A percentile compares a stretch with the other conserved stretches of the same genome.
These are phyloP conservation scores for Parachlorella kessleri DNA, from an alignment of 139 green algal genomes.

Conservation along the genomic window DNA sequence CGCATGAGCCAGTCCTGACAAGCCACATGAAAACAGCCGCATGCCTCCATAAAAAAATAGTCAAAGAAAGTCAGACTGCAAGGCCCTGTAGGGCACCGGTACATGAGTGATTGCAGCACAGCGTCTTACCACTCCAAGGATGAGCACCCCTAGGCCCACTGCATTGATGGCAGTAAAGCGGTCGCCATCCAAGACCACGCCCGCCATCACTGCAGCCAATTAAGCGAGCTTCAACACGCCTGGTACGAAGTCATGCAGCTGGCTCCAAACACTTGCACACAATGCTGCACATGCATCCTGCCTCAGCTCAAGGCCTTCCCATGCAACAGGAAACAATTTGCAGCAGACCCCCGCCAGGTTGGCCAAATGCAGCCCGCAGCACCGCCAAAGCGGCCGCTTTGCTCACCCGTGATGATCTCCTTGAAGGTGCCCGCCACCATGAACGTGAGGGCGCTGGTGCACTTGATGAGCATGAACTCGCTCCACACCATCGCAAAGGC, in stretches of 20 bases:
- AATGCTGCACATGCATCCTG: not conserved
- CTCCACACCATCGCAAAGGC: slow-evolving; percentile 88
- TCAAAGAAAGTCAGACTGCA: too few species aligned
- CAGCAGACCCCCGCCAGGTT: not conserved
- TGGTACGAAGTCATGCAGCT: not conserved
- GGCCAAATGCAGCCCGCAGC: not conserved
- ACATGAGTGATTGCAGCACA: too few species aligned
- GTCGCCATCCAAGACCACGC: slow-evolving; percentile 78
- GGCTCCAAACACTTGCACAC: not conserved
- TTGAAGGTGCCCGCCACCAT: slow-evolving; percentile 94
- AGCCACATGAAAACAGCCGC: too few species aligned
- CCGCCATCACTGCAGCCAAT: slow-evolving; percentile 63
- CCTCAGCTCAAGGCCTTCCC: not conserved
- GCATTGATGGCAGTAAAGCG: slow-evolving; percentile 76
- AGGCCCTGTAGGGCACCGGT: too few species aligned
- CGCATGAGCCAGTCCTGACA: too few species aligned
- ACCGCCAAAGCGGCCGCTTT: too few species aligned
- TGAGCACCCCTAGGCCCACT: slow-evolving; percentile 79
- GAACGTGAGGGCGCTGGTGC: slow-evolving; percentile 92
- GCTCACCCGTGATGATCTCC: slow-evolving; percentile 77
- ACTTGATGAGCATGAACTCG: slow-evolving; percentile 80
- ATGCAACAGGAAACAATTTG: too few species aligned
- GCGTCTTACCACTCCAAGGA: slow-evolving; percentile 72
- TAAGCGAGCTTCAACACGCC: not conserved
- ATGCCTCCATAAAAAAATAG: too few species aligned